Conservation (phyloP, 2,329 filamentous ascomycete species). For the Albophoma yamanashiensis region DNA sequence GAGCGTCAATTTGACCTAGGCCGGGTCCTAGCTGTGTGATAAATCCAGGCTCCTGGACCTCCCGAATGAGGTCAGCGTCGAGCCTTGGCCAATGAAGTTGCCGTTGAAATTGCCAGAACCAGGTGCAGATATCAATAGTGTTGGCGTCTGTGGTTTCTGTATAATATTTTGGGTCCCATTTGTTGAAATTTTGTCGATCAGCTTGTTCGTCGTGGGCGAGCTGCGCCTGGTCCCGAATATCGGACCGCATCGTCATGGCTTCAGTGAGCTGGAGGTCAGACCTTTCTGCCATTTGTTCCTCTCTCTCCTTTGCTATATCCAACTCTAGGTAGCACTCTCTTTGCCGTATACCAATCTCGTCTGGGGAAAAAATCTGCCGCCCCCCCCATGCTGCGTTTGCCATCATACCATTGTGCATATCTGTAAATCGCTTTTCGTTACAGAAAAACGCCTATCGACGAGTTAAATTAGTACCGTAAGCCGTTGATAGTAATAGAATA, state of each 20-base stretch:
- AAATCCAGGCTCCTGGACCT: neutral
- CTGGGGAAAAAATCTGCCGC: neutral
- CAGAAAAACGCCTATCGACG: neutral
- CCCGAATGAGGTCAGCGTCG: neutral
- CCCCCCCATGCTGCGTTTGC: neutral
- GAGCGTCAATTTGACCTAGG: neutral
- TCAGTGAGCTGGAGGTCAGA: neutral
- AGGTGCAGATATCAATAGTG: neutral
- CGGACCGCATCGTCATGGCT: neutral
- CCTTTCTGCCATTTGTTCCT: no score
- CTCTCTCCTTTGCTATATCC: no score
- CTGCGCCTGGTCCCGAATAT: neutral
- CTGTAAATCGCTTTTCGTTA: neutral
- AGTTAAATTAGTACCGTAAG: neutral
- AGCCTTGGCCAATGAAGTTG: neutral
- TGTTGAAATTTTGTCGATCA: neutral
- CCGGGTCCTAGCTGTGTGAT: no score
- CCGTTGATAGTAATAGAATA: neutral
- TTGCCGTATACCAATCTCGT: no score
- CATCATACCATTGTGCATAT: fast-evolving
- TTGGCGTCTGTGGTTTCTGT: neutral
- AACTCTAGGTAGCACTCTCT: no score
- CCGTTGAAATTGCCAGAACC: neutral
- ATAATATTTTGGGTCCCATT: neutral
- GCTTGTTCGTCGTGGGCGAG: no score